phyloP scores from a whole-genome alignment of 345 rosid genomes.

The Angophora floribunda region DNA sequence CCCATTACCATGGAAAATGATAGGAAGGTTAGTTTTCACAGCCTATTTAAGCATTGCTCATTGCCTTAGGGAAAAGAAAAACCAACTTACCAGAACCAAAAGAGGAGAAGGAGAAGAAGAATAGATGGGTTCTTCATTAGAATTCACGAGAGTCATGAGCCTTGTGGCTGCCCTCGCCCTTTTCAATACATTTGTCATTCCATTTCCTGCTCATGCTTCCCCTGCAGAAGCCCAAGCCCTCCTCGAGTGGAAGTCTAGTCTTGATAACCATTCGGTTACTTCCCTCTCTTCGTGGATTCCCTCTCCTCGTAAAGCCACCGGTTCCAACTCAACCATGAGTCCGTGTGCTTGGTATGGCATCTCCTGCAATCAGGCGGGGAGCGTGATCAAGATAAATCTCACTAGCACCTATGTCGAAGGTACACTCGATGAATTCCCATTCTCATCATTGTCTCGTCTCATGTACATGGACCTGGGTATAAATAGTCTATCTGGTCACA shows the following conservation, averaged over 20 bases:
- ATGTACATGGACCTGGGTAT: not conserved
- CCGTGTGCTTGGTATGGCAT: constrained; percentile 11
- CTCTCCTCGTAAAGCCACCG: not conserved
- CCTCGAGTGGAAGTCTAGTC: constrained; percentile 1
- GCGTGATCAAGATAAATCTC: constrained; percentile 1
- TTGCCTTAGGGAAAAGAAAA: not conserved
- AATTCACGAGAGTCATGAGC: not conserved
- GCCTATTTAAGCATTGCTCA: not conserved
- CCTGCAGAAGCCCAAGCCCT: constrained; percentile 1
- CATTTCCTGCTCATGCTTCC: not conserved
- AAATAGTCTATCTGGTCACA: constrained; percentile 5
- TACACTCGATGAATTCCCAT: constrained; percentile 8
- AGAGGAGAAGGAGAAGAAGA: not conserved
- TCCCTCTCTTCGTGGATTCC: constrained; percentile 6
- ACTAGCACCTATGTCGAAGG: not conserved
- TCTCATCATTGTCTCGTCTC: constrained; percentile 11
- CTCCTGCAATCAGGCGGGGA: not conserved
- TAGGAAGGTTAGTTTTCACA: not conserved
- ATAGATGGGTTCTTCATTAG: not conserved
- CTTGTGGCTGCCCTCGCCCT: not conserved
- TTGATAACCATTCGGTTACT: not conserved
- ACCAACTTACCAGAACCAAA: not conserved
- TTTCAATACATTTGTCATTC: not conserved
- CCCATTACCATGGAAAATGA: too few species aligned
- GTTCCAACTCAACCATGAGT: not conserved